These are phyloP conservation scores for Jamesozyma hellenica DNA, from an alignment of 805 yeast genomes.

Conservation along the genomic window DNA sequence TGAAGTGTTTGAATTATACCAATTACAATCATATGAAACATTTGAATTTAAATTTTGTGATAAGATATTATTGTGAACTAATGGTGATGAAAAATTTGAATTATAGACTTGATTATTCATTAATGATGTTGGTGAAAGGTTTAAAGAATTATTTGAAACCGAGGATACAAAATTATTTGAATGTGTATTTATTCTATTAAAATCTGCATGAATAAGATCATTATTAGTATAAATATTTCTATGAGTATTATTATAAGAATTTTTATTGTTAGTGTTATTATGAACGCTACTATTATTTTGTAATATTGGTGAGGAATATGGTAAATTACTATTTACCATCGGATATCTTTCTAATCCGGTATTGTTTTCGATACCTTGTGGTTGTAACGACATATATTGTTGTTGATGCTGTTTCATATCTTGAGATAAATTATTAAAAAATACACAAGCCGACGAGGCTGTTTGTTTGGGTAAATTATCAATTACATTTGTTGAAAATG, in stretches of 20 bases:
- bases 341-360: slow-evolving; percentile 3
- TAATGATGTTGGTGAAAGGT: too few relatives aligned
- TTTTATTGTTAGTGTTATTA: too few relatives aligned
- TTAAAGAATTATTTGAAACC: too few relatives aligned
- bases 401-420: slow-evolving; percentile 1
- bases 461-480: slow-evolving; percentile 3
- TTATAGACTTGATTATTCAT: not conserved
- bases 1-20: not conserved
- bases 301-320: slow-evolving; percentile 5
- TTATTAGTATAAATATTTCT: too few relatives aligned
- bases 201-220: too few relatives aligned
- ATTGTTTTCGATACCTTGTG: not conserved
- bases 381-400: too few relatives aligned
- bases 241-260: too few relatives aligned
- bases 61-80: not conserved
- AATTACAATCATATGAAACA: not conserved
- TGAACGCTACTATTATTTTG: too few relatives aligned
- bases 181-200: too few relatives aligned
- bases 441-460: slow-evolving; percentile 2
- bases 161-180: too few relatives aligned
- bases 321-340: not conserved
- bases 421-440: slow-evolving; percentile 7
- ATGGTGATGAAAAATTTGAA: not conserved
- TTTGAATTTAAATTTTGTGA: not conserved
- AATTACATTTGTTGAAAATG: not conserved